Evolutionary conservation across 345 rosid species (phyloP).

Genomic region (Bruguiera parviflora): DNA sequence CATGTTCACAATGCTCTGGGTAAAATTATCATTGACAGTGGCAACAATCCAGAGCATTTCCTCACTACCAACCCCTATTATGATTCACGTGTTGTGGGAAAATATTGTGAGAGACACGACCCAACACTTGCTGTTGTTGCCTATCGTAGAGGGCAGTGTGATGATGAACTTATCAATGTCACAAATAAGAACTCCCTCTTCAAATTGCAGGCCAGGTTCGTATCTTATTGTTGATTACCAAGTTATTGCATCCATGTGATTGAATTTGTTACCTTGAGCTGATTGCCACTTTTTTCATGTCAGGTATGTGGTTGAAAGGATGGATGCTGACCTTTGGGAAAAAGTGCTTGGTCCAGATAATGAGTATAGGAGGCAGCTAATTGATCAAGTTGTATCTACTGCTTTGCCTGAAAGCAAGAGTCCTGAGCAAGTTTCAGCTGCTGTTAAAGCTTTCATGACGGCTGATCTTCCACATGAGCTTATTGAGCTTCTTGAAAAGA

Average conservation of each 20-base stretch:
- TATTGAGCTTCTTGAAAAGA: conserved; percentile 88
- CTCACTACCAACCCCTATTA: conserved; percentile 93
- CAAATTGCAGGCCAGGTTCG: conserved; percentile 92
- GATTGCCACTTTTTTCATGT: conserved; percentile 20
- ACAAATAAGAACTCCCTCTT: conserved; percentile 90
- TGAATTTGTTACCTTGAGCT: conserved; percentile 15
- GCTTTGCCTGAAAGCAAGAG: conserved; percentile 93
- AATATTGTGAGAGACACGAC: conserved; percentile 97
- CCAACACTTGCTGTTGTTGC: conserved; percentile 97
- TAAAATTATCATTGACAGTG: conserved; percentile 94
- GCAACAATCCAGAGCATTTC: conserved; percentile 94
- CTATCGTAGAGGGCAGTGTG: conserved; percentile 92
- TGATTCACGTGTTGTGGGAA: conserved; percentile 91
- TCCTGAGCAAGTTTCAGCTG: conserved; percentile 78
- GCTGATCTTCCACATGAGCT: conserved; percentile 82
- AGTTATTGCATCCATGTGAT: conserved; percentile 4
- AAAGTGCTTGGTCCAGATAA: conserved; percentile 80
- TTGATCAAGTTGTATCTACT: conserved; percentile 96
- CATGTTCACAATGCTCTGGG: conserved; percentile 99
- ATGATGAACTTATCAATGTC: conserved; percentile 85
- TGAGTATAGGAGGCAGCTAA: conserved; percentile 79
- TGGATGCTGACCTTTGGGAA: conserved; percentile 95
- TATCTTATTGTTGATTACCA: conserved; percentile 7
- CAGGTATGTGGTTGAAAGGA: conserved; percentile 96
- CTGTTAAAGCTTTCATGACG: conserved; percentile 82